A percentile compares a stretch with the other conserved stretches of the same genome.
phyloP scores from a whole-genome alignment of 140 eudicot species.

The Stevia rebaudiana region DNA sequence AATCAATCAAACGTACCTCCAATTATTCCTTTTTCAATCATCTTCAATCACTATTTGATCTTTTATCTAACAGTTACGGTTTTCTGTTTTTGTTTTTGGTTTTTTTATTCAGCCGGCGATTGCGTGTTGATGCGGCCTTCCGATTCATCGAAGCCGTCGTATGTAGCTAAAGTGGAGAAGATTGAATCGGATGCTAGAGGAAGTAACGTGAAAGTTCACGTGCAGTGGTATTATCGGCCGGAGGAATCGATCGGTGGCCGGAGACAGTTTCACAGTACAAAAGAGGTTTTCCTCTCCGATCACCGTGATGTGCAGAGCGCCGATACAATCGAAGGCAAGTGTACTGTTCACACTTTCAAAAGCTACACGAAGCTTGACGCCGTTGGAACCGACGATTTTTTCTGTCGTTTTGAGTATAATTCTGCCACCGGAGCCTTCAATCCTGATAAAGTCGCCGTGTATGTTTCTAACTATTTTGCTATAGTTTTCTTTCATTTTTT shows the following conservation, averaged over 20 bases:
- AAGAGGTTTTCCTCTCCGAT: constrained; percentile 87
- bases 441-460: constrained; percentile 90
- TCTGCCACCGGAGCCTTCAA: constrained; percentile 70
- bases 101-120: constrained; percentile 54
- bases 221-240: constrained; percentile 83
- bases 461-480: background rate
- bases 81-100: background rate
- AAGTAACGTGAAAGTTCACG: constrained; percentile 57
- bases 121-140: constrained; percentile 84
- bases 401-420: constrained; percentile 88
- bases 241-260: constrained; percentile 97
- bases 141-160: constrained; percentile 66
- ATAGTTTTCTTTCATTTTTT: background rate
- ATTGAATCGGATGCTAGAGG: constrained; percentile 61
- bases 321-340: constrained; percentile 83
- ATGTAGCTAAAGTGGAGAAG: constrained; percentile 65
- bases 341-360: constrained; percentile 76
- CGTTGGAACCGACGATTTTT: constrained; percentile 82
- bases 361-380: constrained; percentile 80
- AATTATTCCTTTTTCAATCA: background rate
- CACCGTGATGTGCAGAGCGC: constrained; percentile 79
- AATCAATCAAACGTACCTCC: constrained; percentile 43
- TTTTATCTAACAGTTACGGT: background rate
- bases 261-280: constrained; percentile 79
- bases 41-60: background rate